Evolutionary conservation across 768 basidiomycete genomes (phyloP).

Genomic region (Suillus hirtellus): DNA sequence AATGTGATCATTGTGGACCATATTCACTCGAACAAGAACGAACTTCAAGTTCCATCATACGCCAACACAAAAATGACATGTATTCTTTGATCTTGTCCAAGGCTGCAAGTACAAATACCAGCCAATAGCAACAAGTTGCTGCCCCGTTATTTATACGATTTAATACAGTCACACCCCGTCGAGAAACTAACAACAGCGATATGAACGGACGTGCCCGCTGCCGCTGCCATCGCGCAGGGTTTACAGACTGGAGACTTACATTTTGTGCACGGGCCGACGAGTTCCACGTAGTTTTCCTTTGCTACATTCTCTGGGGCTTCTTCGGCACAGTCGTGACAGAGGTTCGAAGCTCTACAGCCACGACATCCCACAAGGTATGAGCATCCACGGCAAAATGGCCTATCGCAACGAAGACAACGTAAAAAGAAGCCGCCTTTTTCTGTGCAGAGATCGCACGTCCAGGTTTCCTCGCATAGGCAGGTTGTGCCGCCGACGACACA

Average conservation of each 20-base stretch:
- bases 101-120: background rate
- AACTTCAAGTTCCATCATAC: background rate
- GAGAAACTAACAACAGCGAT: background rate
- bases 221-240: background rate
- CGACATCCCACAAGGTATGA: background rate
- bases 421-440: background rate
- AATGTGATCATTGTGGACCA: no score
- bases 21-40: background rate
- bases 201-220: background rate
- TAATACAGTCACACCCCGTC: background rate
- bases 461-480: background rate
- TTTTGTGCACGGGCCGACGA: background rate
- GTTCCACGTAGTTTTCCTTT: background rate
- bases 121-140: background rate
- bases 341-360: background rate
- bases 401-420: background rate
- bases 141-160: background rate
- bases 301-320: background rate
- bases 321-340: background rate
- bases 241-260: background rate
- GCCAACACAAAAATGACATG: background rate
- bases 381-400: background rate
- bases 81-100: background rate
- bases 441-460: constrained; percentile 4
- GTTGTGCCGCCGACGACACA: background rate